Evolutionary conservation across 371 early-diverging fungal species (phyloP).

Genomic region (Lichtheimia corymbifera): DNA sequence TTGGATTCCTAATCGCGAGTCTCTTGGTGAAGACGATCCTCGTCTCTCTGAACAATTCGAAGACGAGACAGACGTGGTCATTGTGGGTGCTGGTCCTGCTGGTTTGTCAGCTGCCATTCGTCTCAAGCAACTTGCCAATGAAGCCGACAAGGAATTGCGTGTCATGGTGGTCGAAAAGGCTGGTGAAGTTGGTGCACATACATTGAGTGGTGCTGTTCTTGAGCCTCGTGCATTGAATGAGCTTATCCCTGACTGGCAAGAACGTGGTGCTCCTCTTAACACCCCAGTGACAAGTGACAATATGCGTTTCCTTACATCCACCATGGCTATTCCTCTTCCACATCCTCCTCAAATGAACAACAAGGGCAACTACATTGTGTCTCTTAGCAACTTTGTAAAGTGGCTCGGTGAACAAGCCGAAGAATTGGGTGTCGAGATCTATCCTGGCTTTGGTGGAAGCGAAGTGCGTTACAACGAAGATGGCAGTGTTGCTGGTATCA

Average conservation of each 20-base stretch:
- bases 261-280: slow-evolving; percentile 90
- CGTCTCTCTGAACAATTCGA: slow-evolving; percentile 59
- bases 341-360: slow-evolving; percentile 97
- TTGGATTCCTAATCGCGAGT: slow-evolving; percentile 38
- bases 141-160: slow-evolving; percentile 82
- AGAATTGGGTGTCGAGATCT: slow-evolving; percentile 94
- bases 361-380: slow-evolving; percentile 96
- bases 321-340: slow-evolving; percentile 85
- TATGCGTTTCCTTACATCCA: slow-evolving; percentile 85
- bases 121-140: slow-evolving; percentile 86
- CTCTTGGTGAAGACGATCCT: slow-evolving; percentile 45
- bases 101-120: slow-evolving; percentile 95
- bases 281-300: slow-evolving; percentile 86
- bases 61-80: slow-evolving; percentile 94
- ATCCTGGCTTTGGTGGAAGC: slow-evolving; percentile 91
- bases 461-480: slow-evolving; percentile 90
- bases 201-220: slow-evolving; percentile 92
- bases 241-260: slow-evolving; percentile 97
- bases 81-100: slow-evolving; percentile 96
- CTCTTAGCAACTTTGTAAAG: slow-evolving; percentile 87
- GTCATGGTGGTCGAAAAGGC: slow-evolving; percentile 96
- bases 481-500: slow-evolving; percentile 92
- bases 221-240: slow-evolving; percentile 94
- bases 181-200: slow-evolving; percentile 94
- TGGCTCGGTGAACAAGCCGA: slow-evolving; percentile 99